Conservation (phyloP, 2,329 filamentous ascomycete species). For the Anthostomella pinea region DNA sequence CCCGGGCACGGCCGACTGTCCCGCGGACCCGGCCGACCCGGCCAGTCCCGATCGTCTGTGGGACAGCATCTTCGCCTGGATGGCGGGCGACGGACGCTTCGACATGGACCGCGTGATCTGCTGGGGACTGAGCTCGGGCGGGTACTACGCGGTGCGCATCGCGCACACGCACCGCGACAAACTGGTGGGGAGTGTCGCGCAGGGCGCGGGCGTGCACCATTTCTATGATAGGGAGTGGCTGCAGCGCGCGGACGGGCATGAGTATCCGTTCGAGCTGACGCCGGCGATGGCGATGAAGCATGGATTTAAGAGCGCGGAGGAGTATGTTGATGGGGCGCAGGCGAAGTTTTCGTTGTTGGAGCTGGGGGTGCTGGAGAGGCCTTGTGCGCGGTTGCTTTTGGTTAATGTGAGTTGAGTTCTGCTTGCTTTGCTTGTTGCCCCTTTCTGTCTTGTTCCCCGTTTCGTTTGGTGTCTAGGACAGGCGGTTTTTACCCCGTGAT, state of each 20-base stretch:
- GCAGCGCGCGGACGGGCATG: conserved; percentile 59
- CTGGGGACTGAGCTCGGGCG: conserved; percentile 65
- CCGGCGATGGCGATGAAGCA: conserved; percentile 60
- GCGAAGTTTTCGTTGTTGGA: conserved; percentile 62
- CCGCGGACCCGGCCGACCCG: conserved; percentile 60
- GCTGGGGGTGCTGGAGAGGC: conserved; percentile 53
- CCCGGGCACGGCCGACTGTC: conserved; percentile 65
- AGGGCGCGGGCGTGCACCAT: conserved; percentile 62
- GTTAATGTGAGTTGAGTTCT: conserved; percentile 52
- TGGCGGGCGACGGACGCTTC: conserved; percentile 44
- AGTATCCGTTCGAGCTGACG: conserved; percentile 60
- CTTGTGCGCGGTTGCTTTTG: conserved; percentile 56
- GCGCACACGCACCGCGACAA: conserved; percentile 61
- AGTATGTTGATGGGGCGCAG: conserved; percentile 53
- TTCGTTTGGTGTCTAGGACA: too few relatives aligned
- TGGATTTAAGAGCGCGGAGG: conserved; percentile 55
- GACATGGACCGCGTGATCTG: conserved; percentile 56
- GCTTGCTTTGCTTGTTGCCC: not conserved
- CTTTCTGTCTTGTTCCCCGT: not conserved
- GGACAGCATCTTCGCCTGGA: conserved; percentile 61
- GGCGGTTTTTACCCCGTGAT: too few relatives aligned
- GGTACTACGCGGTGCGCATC: conserved; percentile 66
- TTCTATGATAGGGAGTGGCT: conserved; percentile 61
- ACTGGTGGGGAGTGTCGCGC: conserved; percentile 56
- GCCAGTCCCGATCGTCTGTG: conserved; percentile 59